Base-by-base conservation (phyloP, 305 asterid genomes). In the Plantago lanceolata region DNA sequence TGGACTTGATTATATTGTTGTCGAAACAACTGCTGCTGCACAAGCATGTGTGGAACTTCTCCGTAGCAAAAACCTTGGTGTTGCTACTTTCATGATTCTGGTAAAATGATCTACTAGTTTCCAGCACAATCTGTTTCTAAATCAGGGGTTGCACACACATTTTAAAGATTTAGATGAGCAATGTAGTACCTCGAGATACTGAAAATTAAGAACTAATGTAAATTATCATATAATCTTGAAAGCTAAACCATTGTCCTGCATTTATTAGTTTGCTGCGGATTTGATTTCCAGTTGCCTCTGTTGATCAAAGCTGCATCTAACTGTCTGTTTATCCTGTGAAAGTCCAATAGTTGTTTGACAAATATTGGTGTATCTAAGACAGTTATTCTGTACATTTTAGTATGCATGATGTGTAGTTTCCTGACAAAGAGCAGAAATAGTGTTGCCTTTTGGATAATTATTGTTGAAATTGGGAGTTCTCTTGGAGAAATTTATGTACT, bases 11-110 rank as follows among this genome's bases (percentile, higher is more conserved):
- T 87, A 87, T 71, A 89, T 89, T 66, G 94, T 87, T 31, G 97
- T 88, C 64, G 90, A 87, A 77, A 82, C 86, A 64, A 76, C 97
- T 49, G 79, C 86, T 68, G 80, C 97, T 47, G 97, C 99, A 49
- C 89, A 89, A 79, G 84, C 96, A 35, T 89, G 99, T 16, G 95
- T 93, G 31, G 90, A 93, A 84, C 80, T 93, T 59, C 90, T 89
- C 64, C 96, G 97, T 20, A 76, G 68, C 69, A 79, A 87, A 74
- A 75, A 79, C 71, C 92, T 93, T 66, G 99, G 99, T 73, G 97
- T 87, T 74, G 97, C 96, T 69, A 90, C 99, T 73, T 93, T 86
- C 79, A 84, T 93, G 97, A 93, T 93, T 75, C 81, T 93, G 96
- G 97, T 93, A 83, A 44, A 71, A 55, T 57, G 45, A 40, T 62